Evolutionary conservation across 2,329 filamentous ascomycete genomes (phyloP).

Genomic region (Colletotrichum musicola): DNA sequence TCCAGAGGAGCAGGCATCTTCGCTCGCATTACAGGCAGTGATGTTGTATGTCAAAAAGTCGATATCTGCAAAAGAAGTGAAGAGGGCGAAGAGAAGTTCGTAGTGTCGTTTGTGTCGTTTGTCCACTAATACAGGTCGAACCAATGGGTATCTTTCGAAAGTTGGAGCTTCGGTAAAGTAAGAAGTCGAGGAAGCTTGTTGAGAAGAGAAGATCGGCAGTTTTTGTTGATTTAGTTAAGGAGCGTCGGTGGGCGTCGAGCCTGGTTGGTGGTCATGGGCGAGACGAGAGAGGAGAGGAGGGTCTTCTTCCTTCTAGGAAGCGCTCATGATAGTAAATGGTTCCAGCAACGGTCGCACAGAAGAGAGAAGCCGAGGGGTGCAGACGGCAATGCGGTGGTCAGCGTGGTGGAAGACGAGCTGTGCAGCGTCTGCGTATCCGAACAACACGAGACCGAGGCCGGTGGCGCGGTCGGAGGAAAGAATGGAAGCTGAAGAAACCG

Average conservation of each 20-base stretch:
- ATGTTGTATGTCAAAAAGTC: conserved; percentile 4
- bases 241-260: conserved; percentile 38
- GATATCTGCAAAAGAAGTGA: conserved; percentile 24
- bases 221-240: conserved; percentile 25
- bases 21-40: conserved; percentile 35
- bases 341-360: conserved; percentile 32
- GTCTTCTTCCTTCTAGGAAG: conserved; percentile 37
- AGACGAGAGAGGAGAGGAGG: conserved; percentile 1
- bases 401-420: conserved; percentile 31
- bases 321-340: conserved; percentile 35
- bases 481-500: conserved; percentile 19
- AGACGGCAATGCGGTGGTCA: conserved; percentile 35
- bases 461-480: conserved; percentile 25
- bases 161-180: conserved; percentile 21
- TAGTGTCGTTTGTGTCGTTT: conserved; percentile 30
- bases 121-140: conserved; percentile 20
- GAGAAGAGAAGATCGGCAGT: conserved; percentile 31
- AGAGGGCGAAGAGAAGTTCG: conserved; percentile 17
- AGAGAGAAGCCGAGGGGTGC: conserved; percentile 16
- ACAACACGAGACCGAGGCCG: conserved; percentile 36
- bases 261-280: conserved; percentile 28
- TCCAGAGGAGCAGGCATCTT: conserved; percentile 62
- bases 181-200: conserved; percentile 13
- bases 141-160: conserved; percentile 37
- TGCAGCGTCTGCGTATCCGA: conserved; percentile 30